Evolutionary conservation across 1,284 basidiomycete species (phyloP), one percentile per base, ranked within the genome.

Genomic region (Trametes sp.): DNA sequence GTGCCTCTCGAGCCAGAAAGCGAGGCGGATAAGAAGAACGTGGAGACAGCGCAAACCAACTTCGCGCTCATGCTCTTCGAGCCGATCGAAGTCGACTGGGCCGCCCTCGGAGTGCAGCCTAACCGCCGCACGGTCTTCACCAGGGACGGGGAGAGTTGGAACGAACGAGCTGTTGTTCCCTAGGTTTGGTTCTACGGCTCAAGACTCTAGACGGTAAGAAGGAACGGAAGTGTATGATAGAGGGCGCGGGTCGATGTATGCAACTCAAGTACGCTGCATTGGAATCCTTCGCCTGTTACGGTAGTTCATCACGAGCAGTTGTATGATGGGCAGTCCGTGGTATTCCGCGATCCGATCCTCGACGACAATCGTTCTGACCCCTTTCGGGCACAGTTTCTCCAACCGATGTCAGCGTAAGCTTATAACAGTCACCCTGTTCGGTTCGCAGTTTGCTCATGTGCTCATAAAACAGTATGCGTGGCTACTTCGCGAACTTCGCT

Each of bases 31-130:
- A 72, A 63, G 69, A 75, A 70, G 71, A 77, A 82, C 54, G 78
- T 82, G 78, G 79, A 83, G 57, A 73, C 64, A 23, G 87, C 90
- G 28, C 72, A 88, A 60, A 66, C 73, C 13, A 88, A 89, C 70
- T 92, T 90, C 68, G 84, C 87, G 10, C 72, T 92, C 69, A 71
- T 92, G 44, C 68, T 90, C 14, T 75, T 92, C 38, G 89, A 92
- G 64, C 87, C 90, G 4, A 69, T 74, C 1, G 80, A 84, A 59
- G 84, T 91, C 44, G 90, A 92, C 71, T 85, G 84, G 75, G 70
- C 86, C 6, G 87, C 89, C 70, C 70, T 92, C 51, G 81, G 76
- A 0, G 77, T 81, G 11, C 62, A 76, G 21, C 88, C 87, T 21
- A 82, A 90, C 67, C 79, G 80, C 64, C 77, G 90, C 68, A 86